Conservation (phyloP, 805 yeast species). For the Starmerella etchellsii region DNA sequence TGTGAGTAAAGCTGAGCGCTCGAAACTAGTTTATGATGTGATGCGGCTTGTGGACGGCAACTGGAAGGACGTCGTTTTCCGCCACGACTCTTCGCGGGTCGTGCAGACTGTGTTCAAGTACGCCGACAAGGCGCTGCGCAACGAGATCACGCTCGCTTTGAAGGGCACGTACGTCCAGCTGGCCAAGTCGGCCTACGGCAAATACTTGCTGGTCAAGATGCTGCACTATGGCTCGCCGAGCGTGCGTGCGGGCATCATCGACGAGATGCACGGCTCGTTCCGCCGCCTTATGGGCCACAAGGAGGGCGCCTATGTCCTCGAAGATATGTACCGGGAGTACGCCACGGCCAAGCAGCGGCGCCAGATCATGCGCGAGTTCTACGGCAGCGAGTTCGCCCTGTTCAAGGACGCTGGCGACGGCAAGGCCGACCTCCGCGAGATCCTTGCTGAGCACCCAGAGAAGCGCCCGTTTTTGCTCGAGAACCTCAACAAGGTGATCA, state of each 20-base stretch:
- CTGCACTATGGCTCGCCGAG: constrained; percentile 84
- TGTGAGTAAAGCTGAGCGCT: constrained; percentile 55
- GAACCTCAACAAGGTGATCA: constrained; percentile 70
- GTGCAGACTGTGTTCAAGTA: constrained; percentile 88
- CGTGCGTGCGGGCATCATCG: constrained; percentile 58
- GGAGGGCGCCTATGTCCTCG: constrained; percentile 97
- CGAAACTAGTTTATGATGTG: constrained; percentile 64
- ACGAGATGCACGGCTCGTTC: constrained; percentile 80
- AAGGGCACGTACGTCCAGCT: constrained; percentile 66
- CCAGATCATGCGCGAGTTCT: constrained; percentile 89
- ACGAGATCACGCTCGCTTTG: constrained; percentile 49
- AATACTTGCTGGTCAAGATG: constrained; percentile 74
- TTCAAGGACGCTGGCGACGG: constrained; percentile 64
- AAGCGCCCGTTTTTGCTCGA: constrained; percentile 61
- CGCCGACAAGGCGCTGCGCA: constrained; percentile 67
- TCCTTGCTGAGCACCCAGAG: constrained; percentile 56
- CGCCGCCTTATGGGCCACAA: constrained; percentile 90
- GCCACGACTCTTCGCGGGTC: constrained; percentile 93
- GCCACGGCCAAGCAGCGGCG: constrained; percentile 71
- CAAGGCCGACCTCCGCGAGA: constrained; percentile 49
- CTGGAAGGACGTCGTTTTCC: constrained; percentile 65
- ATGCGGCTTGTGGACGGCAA: constrained; percentile 71
- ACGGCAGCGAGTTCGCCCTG: constrained; percentile 91
- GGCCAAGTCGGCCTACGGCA: constrained; percentile 90
- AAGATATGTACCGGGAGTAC: constrained; percentile 77